These are phyloP conservation scores for Candida palmyrensis DNA, from an alignment of 805 yeast species.

Conservation along the genomic window DNA sequence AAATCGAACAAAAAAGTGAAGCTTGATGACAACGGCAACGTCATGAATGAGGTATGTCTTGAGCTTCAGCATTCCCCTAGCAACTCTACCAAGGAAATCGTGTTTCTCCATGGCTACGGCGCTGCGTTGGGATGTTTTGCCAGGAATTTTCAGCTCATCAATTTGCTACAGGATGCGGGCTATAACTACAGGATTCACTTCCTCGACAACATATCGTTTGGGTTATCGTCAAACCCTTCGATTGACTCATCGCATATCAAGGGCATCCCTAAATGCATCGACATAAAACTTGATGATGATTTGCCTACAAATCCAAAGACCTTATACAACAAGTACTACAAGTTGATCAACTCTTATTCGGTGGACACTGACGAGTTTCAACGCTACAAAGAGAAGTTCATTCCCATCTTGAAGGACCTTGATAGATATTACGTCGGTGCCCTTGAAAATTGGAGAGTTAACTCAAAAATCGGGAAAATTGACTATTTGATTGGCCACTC, in stretches of 20 bases:
- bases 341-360: constrained; percentile 31
- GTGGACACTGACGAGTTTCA: constrained; percentile 20
- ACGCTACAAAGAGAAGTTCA: constrained; percentile 29
- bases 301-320: constrained; percentile 22
- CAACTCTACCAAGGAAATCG: constrained; percentile 34
- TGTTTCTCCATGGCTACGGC: constrained; percentile 54
- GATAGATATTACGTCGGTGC: constrained; percentile 55
- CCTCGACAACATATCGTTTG: constrained; percentile 47
- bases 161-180: constrained; percentile 18
- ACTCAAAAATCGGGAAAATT: constrained; percentile 44
- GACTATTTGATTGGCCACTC: constrained; percentile 71
- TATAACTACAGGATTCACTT: constrained; percentile 44
- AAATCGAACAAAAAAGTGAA: constrained; percentile 12
- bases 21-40: constrained; percentile 19
- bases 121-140: constrained; percentile 55
- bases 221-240: constrained; percentile 46
- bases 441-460: constrained; percentile 60
- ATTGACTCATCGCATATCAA: constrained; percentile 3
- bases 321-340: constrained; percentile 34
- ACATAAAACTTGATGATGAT: constrained; percentile 20
- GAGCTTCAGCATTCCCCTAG: constrained; percentile 21
- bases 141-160: constrained; percentile 43
- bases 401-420: constrained; percentile 36
- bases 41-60: constrained; percentile 31
- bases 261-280: constrained; percentile 12